phyloP scores from a whole-genome alignment of 2,329 filamentous ascomycete genomes.

The Exophiala spinifera region DNA sequence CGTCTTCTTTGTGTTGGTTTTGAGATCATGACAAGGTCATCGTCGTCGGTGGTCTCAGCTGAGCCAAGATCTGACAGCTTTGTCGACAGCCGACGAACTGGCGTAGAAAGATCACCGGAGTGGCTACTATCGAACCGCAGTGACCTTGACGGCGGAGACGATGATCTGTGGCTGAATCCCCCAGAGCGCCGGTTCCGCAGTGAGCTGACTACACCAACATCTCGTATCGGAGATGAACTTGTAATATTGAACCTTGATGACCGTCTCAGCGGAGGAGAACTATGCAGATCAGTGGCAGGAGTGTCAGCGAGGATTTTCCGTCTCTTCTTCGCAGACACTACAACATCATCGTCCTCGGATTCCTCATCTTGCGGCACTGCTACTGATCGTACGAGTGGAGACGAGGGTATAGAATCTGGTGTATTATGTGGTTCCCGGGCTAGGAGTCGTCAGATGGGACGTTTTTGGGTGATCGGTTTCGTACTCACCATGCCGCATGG shows the following conservation, averaged over 20 bases:
- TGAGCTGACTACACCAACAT: neutral
- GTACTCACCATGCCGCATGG: conserved; percentile 1
- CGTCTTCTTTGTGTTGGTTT: conserved; percentile 14
- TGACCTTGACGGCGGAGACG: neutral
- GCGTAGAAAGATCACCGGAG: neutral
- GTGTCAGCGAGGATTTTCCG: conserved; percentile 7
- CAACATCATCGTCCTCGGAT: conserved; percentile 24
- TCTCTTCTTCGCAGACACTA: conserved; percentile 22
- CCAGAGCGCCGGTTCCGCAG: conserved; percentile 8
- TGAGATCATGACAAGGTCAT: conserved; percentile 27
- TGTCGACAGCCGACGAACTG: neutral
- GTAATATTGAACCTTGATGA: conserved; percentile 10
- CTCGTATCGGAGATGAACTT: conserved; percentile 2
- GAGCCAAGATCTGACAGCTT: conserved; percentile 25
- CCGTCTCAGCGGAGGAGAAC: conserved; percentile 3
- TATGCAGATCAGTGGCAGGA: neutral
- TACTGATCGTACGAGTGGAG: conserved; percentile 2
- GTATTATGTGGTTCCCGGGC: neutral
- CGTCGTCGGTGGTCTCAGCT: conserved; percentile 33
- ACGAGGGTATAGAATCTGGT: conserved; percentile 4
- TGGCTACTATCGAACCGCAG: neutral
- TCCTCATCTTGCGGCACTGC: conserved; percentile 3
- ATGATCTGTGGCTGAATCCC: conserved; percentile 4
- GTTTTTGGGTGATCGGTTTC: neutral
- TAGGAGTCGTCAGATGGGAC: neutral